Evolutionary conservation across 768 basidiomycete species (phyloP).

Genomic region (Lactarius hengduanensis): DNA sequence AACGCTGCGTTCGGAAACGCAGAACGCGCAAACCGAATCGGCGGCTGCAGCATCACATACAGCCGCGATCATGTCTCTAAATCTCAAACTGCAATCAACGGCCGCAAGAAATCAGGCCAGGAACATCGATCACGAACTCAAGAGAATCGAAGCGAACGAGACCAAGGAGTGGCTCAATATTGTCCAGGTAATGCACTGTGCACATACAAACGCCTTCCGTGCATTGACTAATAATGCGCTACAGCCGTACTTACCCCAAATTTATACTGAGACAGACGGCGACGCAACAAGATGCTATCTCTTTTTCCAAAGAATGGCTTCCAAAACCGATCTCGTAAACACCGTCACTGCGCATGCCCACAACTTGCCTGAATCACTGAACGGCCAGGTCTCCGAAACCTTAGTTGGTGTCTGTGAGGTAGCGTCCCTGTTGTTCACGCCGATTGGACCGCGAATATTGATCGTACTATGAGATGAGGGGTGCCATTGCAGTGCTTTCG

Average conservation of each 20-base stretch:
- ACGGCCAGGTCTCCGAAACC: constrained; percentile 74
- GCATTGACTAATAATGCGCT: constrained; percentile 13
- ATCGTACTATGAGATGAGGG: constrained; percentile 62
- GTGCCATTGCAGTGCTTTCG: constrained; percentile 75
- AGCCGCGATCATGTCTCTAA: constrained; percentile 91
- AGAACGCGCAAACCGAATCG: constrained; percentile 79
- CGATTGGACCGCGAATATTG: constrained; percentile 3
- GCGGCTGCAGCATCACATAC: constrained; percentile 83
- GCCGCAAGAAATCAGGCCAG: constrained; percentile 89
- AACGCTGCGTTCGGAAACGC: constrained; percentile 75
- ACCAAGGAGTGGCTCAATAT: constrained; percentile 77
- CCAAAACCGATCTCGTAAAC: constrained; percentile 87
- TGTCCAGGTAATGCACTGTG: constrained; percentile 56
- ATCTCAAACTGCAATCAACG: constrained; percentile 89
- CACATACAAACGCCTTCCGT: background rate
- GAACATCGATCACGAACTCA: constrained; percentile 86
- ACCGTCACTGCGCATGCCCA: constrained; percentile 79
- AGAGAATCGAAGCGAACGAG: constrained; percentile 81
- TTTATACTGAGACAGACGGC: constrained; percentile 86
- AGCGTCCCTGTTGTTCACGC: constrained; percentile 1
- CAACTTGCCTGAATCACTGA: constrained; percentile 81
- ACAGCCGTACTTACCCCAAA: constrained; percentile 87
- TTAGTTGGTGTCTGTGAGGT: constrained; percentile 97
- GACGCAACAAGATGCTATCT: constrained; percentile 88
- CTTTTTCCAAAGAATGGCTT: constrained; percentile 87